A percentile compares a stretch with the other conserved stretches of the same genome.
Conservation (phyloP, 257 asterid genomes). For the Solanum microdontum region DNA sequence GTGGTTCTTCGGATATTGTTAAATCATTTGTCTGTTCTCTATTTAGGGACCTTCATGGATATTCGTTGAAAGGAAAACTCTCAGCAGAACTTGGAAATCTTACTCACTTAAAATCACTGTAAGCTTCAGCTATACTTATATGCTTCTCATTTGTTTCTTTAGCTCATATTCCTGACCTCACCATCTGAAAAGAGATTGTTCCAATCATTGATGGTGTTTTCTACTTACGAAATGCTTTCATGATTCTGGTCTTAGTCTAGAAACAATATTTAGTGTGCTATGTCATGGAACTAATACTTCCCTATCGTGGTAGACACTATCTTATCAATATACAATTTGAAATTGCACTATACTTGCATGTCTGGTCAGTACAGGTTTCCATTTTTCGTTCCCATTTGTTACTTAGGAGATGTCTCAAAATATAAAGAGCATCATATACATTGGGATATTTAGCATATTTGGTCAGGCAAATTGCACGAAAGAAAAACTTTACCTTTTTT, state of each 20-base stretch:
- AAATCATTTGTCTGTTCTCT: background rate
- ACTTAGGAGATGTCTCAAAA: background rate
- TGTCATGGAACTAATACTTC: background rate
- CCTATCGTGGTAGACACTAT: background rate
- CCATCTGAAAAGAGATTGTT: background rate
- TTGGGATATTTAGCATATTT: background rate
- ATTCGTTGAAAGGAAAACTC: constrained; percentile 50
- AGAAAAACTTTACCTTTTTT: background rate
- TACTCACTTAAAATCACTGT: constrained; percentile 57
- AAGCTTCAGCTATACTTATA: constrained; percentile 20
- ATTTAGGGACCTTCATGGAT: constrained; percentile 66
- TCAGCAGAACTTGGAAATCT: constrained; percentile 77
- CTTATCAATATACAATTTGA: background rate
- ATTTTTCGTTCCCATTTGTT: background rate
- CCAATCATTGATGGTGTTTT: background rate
- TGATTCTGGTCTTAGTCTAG: background rate
- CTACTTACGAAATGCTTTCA: background rate
- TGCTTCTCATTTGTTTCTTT: background rate
- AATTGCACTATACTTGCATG: background rate
- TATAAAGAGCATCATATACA: background rate
- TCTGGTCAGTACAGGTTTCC: background rate
- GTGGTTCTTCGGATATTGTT: background rate
- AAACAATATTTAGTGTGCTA: background rate
- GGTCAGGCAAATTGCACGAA: background rate
- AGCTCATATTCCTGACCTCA: background rate